These are phyloP conservation scores for Globisporangium echinulatum DNA, from an alignment of 352 stramenopile genomes.

Conservation along the genomic window DNA sequence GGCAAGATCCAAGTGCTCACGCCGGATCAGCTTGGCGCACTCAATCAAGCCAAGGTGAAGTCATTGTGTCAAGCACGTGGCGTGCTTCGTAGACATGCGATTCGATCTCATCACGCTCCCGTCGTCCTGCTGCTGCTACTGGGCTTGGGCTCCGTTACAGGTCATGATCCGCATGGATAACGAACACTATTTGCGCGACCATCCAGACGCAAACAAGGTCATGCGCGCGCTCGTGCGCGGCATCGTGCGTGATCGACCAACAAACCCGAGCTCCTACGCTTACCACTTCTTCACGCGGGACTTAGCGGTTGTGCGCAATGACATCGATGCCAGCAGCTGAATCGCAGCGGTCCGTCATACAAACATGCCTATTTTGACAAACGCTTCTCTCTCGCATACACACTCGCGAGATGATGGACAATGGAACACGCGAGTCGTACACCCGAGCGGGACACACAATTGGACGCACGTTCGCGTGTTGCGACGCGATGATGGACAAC, in stretches of 20 bases:
- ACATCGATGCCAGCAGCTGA: slow-evolving; percentile 47
- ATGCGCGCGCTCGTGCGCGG: slow-evolving; percentile 50
- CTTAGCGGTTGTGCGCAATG: slow-evolving; percentile 20
- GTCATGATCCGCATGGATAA: slow-evolving; percentile 79
- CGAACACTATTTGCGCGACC: slow-evolving; percentile 64
- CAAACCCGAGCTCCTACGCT: slow-evolving; percentile 42
- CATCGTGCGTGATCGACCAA: slow-evolving; percentile 47
- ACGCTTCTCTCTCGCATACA: no score
- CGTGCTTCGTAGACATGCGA: no score
- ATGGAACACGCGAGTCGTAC: neutral
- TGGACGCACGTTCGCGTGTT: no score
- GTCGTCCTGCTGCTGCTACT: slow-evolving; percentile 1
- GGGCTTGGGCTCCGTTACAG: slow-evolving; percentile 13
- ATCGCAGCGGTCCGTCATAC: neutral
- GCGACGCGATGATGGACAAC: no score
- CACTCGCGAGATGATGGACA: neutral
- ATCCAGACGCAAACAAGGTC: slow-evolving; percentile 49
- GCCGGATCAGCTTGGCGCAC: slow-evolving; percentile 44
- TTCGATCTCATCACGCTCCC: neutral
- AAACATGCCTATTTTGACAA: no score
- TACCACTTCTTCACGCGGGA: slow-evolving; percentile 53
- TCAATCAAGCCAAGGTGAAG: slow-evolving; percentile 62
- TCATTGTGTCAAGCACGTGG: no score
- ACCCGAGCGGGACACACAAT: neutral
- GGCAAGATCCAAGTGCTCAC: slow-evolving; percentile 59